Conservation (phyloP, 345 rosid genomes). For the Mercurialis annua region DNA sequence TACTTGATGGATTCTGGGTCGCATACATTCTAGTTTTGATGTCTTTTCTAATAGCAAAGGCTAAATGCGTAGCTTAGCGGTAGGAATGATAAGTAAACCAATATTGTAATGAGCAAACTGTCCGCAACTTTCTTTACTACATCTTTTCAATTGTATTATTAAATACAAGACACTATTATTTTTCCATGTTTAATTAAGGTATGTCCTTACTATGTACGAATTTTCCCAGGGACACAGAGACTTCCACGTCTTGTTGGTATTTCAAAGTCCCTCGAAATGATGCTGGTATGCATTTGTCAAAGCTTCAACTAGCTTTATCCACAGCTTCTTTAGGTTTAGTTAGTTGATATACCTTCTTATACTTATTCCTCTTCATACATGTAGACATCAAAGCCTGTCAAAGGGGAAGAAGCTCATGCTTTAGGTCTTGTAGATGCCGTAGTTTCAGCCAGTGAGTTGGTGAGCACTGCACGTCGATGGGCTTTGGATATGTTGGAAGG, state of each 20-base stretch:
- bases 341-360: not conserved
- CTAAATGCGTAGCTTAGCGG: not conserved
- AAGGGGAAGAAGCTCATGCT: slow-evolving; percentile 61
- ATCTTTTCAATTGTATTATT: not conserved
- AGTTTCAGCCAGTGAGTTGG: slow-evolving; percentile 59
- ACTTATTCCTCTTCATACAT: slow-evolving; percentile 3
- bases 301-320: slow-evolving; percentile 18
- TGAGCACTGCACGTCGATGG: slow-evolving; percentile 74
- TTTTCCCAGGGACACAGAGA: slow-evolving; percentile 82
- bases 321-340: slow-evolving; percentile 5
- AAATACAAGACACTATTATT: not conserved
- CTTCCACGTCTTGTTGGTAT: slow-evolving; percentile 99
- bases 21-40: not conserved
- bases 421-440: slow-evolving; percentile 83
- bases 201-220: slow-evolving; percentile 19
- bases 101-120: not conserved
- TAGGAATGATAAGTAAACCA: no score
- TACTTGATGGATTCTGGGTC: not conserved
- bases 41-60: not conserved
- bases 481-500: slow-evolving; percentile 70
- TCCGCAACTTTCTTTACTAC: not conserved
- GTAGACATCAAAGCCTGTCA: slow-evolving; percentile 81
- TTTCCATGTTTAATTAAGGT: not conserved
- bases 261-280: slow-evolving; percentile 89
- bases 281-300: slow-evolving; percentile 59